Evolutionary conservation across 805 yeast genomes (phyloP).

Genomic region (Lipomyces starkeyi): DNA sequence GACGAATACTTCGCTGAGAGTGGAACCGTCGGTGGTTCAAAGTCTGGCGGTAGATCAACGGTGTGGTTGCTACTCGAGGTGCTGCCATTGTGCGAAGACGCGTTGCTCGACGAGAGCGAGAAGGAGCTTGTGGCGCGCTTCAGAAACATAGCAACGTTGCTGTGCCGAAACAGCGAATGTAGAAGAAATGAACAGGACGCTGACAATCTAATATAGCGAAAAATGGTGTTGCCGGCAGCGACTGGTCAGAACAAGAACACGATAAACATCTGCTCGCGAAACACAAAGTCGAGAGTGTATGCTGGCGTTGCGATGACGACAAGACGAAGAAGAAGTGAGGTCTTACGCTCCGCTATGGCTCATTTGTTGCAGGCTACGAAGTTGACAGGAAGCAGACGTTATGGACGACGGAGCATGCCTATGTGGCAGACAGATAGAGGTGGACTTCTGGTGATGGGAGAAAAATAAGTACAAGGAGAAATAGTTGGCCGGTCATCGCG

Average conservation of each 20-base stretch:
- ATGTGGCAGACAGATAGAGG: background rate
- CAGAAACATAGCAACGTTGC: constrained; percentile 20
- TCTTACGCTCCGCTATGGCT: background rate
- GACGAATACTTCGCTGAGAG: constrained; percentile 35
- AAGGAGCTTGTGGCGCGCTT: constrained; percentile 22
- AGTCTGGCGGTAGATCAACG: constrained; percentile 24
- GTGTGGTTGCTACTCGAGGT: background rate
- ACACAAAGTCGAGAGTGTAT: background rate
- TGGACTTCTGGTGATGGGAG: background rate
- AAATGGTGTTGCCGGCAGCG: background rate
- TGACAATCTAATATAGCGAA: background rate
- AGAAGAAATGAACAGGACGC: background rate
- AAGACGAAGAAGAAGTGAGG: background rate
- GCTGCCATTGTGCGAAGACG: constrained; percentile 3
- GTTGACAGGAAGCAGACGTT: background rate
- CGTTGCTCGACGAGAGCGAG: constrained; percentile 5
- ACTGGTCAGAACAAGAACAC: background rate
- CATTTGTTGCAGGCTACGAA: background rate
- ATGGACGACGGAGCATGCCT: background rate
- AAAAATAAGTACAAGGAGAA: background rate
- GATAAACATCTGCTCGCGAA: background rate
- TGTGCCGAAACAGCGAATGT: background rate
- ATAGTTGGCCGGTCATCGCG: background rate
- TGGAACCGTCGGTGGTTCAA: constrained; percentile 30
- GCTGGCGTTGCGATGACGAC: background rate